Base-by-base conservation (phyloP, 1,139 yeast species). In the Yamadazyma diddensiae region DNA sequence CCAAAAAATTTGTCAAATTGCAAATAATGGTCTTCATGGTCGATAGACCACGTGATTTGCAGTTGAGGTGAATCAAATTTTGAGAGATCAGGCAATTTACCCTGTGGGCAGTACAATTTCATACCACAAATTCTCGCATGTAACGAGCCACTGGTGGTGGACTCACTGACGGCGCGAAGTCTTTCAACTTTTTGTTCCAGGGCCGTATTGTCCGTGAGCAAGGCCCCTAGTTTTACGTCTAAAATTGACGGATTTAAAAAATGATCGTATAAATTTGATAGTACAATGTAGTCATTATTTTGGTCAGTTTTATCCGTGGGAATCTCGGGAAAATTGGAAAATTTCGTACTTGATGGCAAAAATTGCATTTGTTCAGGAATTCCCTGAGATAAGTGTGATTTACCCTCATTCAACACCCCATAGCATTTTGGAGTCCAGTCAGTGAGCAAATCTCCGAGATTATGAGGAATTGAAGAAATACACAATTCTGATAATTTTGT, bases 51-150 rank as follows among this genome's bases (percentile, higher is more conserved):
- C n/a, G 38, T 29, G 15, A 42, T 45, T 12, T 37, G 32, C 18
- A 39, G 35, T 1, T 35, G 33, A 2, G 30, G 30, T 6, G 35
- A 40, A 1, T 52, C 39, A 5, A 52, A 41, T 9, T 38, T 32
- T 4, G 27, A 9, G 12, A 36, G 23, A 36, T 34, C 49, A 47
- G 57, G 43, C 8, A 33, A 4, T 2, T 24, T 14, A 3, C 30
- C 10, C 1, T 10, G 9, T 5, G 12, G 13, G 19, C 16, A 14
- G n/a, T 58, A 69, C 2, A 82, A 57, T 46, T 81, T 82, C 94
- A 92, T 85, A 0, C 98, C 98, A 46, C 97, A 90, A 2, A 92
- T 73, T 37, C 98, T 64, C 43, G 82, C 78, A 14, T 77, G 71
- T 13, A 85, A 62, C 2, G 80, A 60, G 0, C 97, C 95, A 33